Evolutionary conservation across 2,329 filamentous ascomycete genomes (phyloP).

Genomic region (Colletotrichum limetticola): DNA sequence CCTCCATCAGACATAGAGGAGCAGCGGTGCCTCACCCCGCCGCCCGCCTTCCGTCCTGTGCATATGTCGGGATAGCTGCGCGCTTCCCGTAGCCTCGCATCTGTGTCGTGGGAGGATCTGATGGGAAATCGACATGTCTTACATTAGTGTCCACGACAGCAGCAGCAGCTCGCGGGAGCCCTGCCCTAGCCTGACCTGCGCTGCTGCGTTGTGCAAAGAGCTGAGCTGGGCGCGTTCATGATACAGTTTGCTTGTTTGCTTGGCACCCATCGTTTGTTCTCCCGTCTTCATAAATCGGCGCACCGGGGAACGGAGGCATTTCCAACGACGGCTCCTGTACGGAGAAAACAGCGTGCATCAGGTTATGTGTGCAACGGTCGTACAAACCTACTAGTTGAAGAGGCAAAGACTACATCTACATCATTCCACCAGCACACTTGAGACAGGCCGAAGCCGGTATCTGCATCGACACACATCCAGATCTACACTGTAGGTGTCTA

Average conservation of each 20-base stretch:
- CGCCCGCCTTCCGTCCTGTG: conserved; percentile 30
- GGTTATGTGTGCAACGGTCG: background rate
- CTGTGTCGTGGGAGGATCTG: conserved; percentile 29
- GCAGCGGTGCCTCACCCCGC: background rate
- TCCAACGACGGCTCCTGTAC: background rate
- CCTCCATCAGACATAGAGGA: background rate
- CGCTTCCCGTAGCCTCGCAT: conserved; percentile 32
- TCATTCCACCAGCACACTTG: background rate
- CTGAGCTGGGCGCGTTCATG: background rate
- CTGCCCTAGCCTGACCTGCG: background rate
- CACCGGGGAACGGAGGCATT: background rate
- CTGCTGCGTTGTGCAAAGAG: conserved; percentile 1
- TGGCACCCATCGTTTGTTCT: background rate
- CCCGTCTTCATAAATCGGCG: background rate
- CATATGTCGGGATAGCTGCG: conserved; percentile 34
- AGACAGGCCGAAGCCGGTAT: background rate
- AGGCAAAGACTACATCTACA: background rate
- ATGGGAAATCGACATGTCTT: conserved; percentile 28
- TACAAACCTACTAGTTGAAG: background rate
- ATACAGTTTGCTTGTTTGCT: background rate
- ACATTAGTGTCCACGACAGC: conserved; percentile 23
- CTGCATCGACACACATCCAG: background rate
- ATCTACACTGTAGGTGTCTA: background rate
- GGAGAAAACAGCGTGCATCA: conserved; percentile 2
- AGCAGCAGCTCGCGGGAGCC: background rate